Conservation (phyloP, 768 basidiomycete species). For the Lactifluus subvellereus region DNA sequence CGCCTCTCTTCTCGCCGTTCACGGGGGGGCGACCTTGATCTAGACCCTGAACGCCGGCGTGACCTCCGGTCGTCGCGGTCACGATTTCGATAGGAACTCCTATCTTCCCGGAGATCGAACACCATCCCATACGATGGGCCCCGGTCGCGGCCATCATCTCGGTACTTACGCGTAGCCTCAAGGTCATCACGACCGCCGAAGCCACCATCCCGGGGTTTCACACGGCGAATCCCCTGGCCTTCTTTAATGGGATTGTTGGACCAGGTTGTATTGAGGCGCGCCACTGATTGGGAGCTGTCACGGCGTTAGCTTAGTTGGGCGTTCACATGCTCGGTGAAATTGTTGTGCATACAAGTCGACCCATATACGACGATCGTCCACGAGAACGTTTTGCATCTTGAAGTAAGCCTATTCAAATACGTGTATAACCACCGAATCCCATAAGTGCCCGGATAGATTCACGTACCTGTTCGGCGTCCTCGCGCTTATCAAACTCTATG, state of each 20-base stretch:
- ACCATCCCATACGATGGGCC: constrained; percentile 67
- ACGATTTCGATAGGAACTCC: neutral
- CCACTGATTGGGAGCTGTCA: constrained; percentile 85
- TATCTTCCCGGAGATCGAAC: constrained; percentile 57
- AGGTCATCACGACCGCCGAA: constrained; percentile 74
- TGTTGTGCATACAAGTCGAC: constrained; percentile 83
- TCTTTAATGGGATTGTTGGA: constrained; percentile 63
- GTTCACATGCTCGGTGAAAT: neutral
- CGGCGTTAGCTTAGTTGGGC: constrained; percentile 24
- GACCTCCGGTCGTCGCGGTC: constrained; percentile 24
- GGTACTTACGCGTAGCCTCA: constrained; percentile 64
- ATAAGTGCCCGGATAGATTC: neutral
- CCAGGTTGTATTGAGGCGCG: constrained; percentile 76
- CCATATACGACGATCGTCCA: constrained; percentile 97
- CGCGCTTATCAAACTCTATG: constrained; percentile 92
- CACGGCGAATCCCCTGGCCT: constrained; percentile 35
- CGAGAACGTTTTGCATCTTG: constrained; percentile 99
- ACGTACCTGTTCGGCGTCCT: constrained; percentile 87
- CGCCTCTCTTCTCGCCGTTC: constrained; percentile 44
- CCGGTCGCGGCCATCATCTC: constrained; percentile 37
- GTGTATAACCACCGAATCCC: neutral
- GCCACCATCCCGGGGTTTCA: constrained; percentile 32
- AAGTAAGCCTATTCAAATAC: constrained; percentile 74
- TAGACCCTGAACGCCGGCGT: constrained; percentile 31
- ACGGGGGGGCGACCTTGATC: constrained; percentile 18